A percentile compares a stretch with the other conserved stretches of the same genome.
Evolutionary conservation across 176 grass and related monocot genomes (phyloP).

Genomic region (Typha latifolia): DNA sequence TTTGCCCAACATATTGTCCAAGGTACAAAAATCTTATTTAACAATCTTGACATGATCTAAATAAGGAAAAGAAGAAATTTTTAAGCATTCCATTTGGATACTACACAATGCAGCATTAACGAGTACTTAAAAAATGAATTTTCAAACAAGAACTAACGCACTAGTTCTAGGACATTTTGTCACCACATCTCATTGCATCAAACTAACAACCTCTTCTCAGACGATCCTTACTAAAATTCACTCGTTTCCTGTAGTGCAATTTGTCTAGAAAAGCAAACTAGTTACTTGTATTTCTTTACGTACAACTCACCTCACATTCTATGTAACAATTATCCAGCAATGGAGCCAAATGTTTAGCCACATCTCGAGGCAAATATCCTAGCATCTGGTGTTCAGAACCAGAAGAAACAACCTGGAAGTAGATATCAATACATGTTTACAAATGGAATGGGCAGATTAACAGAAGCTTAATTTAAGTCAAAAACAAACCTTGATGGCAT

Average conservation of each 20-base stretch:
- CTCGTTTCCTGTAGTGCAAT: not conserved
- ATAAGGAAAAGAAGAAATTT: too few species aligned
- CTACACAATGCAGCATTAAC: too few species aligned
- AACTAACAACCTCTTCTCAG: too few species aligned
- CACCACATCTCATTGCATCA: too few species aligned
- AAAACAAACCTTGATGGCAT: slow-evolving; percentile 79
- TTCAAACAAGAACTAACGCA: too few species aligned
- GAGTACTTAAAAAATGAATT: too few species aligned
- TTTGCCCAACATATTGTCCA: too few species aligned
- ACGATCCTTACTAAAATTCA: too few species aligned
- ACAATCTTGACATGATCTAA: too few species aligned
- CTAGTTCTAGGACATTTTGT: too few species aligned
- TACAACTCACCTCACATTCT: slow-evolving; percentile 57
- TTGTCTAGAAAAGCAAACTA: not conserved
- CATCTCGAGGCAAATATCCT: slow-evolving; percentile 79
- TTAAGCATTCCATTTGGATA: too few species aligned
- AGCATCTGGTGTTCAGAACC: slow-evolving; percentile 40
- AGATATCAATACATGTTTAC: slow-evolving; percentile 16
- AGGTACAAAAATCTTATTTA: too few species aligned
- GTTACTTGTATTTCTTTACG: not conserved
- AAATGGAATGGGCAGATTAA: not conserved
- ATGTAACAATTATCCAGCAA: slow-evolving; percentile 45
- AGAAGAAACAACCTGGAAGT: slow-evolving; percentile 54
- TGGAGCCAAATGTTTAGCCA: slow-evolving; percentile 76
- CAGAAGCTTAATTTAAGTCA: slow-evolving; percentile 5